These are phyloP conservation scores for Solanum verrucosum DNA, from an alignment of 257 asterid genomes.

Conservation along the genomic window DNA sequence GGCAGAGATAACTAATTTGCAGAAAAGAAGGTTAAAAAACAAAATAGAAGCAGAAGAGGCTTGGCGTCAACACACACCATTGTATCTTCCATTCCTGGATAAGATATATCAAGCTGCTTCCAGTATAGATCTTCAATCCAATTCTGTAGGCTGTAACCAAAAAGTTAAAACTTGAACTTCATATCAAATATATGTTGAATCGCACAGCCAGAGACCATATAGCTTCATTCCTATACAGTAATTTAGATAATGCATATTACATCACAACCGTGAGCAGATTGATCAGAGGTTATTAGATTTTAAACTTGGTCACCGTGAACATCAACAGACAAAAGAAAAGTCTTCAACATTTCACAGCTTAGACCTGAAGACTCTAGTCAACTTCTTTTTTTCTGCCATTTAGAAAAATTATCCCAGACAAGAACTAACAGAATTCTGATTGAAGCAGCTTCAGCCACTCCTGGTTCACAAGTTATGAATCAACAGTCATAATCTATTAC, in stretches of 20 bases:
- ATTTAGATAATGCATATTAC: background rate
- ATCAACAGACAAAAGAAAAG: background rate
- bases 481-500: background rate
- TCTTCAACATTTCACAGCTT: background rate
- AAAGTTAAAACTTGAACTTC: background rate
- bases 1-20: background rate
- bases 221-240: background rate
- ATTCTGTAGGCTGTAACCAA: slow-evolving; percentile 68
- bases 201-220: background rate
- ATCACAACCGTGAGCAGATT: background rate
- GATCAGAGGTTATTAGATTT: background rate
- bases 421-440: background rate
- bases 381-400: background rate
- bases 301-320: background rate
- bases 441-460: background rate
- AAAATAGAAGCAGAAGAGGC: background rate
- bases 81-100: slow-evolving; percentile 85
- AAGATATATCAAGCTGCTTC: slow-evolving; percentile 90
- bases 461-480: background rate
- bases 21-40: background rate
- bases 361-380: background rate
- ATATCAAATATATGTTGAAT: background rate
- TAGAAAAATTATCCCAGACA: background rate
- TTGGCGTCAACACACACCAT: slow-evolving; percentile 41
- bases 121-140: slow-evolving; percentile 96